Evolutionary conservation across 768 basidiomycete genomes (phyloP).

Genomic region (Hericium erinaceus): DNA sequence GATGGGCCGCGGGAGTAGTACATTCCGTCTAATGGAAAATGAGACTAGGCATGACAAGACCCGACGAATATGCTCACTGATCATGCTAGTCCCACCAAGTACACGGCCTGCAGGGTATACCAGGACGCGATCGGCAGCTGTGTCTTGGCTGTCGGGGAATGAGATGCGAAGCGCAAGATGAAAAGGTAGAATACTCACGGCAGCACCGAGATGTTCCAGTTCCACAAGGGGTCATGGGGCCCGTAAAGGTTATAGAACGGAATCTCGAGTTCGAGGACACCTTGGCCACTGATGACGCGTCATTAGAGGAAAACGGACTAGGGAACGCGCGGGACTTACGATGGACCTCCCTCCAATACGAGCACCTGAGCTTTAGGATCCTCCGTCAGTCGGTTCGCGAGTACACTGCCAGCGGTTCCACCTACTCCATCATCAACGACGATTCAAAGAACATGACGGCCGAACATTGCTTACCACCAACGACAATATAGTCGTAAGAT

Average conservation of each 20-base stretch:
- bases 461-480: constrained; percentile 21
- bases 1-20: constrained; percentile 19
- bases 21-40: constrained; percentile 15
- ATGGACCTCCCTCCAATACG: constrained; percentile 45
- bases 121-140: constrained; percentile 1
- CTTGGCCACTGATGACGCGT: neutral
- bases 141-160: neutral
- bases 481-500: constrained; percentile 25
- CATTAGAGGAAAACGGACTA: neutral
- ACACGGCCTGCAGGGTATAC: neutral
- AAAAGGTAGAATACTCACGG: neutral
- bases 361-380: constrained; percentile 43
- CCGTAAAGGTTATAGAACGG: neutral
- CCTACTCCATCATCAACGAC: constrained; percentile 1
- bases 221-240: neutral
- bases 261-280: neutral
- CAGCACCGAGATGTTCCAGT: constrained; percentile 16
- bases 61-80: neutral
- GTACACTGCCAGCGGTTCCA: constrained; percentile 55
- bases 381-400: constrained; percentile 50
- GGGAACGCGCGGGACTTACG: neutral
- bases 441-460: neutral
- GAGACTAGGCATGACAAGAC: neutral
- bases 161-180: neutral
- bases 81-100: neutral